phyloP scores from a whole-genome alignment of 2,329 filamentous ascomycete genomes.

The Acrocalymma vagum region DNA sequence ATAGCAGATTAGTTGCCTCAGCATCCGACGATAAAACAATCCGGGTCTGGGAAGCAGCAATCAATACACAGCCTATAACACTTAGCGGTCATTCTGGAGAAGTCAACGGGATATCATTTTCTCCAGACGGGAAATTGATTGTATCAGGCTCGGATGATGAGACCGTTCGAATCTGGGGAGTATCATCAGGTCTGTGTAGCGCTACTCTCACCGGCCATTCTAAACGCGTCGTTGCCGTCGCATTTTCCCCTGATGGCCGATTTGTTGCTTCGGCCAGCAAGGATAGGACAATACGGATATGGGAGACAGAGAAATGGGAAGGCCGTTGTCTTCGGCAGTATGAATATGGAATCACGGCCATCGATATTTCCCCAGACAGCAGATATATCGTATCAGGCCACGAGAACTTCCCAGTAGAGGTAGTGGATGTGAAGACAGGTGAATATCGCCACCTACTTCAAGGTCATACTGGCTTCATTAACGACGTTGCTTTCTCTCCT shows the following conservation, averaged over 20 bases:
- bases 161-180: slow-evolving; percentile 16
- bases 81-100: slow-evolving; percentile 8
- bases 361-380: too few species aligned
- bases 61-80: slow-evolving; percentile 2
- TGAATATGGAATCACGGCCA: too few species aligned
- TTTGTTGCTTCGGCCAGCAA: slow-evolving; percentile 1
- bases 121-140: slow-evolving; percentile 15
- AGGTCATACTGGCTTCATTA: not conserved
- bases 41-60: slow-evolving; percentile 14
- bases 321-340: too few species aligned
- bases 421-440: slow-evolving; percentile 1
- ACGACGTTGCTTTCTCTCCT: too few species aligned
- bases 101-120: slow-evolving; percentile 16
- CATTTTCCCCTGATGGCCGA: slow-evolving; percentile 1
- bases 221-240: not conserved
- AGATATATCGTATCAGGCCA: too few species aligned
- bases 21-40: slow-evolving; percentile 17
- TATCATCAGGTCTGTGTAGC: too few species aligned
- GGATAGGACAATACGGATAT: slow-evolving; percentile 1
- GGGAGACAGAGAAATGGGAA: too few species aligned
- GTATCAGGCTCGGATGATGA: slow-evolving; percentile 14
- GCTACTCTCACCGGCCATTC: too few species aligned
- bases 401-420: too few species aligned
- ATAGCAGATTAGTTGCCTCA: slow-evolving; percentile 16
- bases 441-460: too few species aligned